These are phyloP conservation scores for Phytophthora europaea DNA, from an alignment of 352 stramenopile genomes.

Conservation along the genomic window DNA sequence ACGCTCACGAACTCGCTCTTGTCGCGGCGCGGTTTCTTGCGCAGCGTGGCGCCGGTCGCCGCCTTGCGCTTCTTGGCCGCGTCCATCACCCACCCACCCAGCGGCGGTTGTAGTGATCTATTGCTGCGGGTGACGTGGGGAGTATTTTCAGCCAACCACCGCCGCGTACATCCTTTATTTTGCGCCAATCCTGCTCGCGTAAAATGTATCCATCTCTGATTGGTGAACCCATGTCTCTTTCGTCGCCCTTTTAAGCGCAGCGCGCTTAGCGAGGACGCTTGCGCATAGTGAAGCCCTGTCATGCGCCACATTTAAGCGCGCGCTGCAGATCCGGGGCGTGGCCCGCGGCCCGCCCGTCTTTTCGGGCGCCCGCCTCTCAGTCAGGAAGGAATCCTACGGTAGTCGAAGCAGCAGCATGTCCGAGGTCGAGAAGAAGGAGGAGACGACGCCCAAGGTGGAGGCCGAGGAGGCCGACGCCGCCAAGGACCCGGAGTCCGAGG, in stretches of 20 bases:
- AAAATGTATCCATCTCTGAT: conserved; percentile 1
- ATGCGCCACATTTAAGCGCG: conserved; percentile 36
- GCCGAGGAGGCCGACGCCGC: conserved; percentile 57
- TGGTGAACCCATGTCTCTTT: not conserved
- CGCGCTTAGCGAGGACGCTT: not conserved
- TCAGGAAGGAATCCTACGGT: conserved; percentile 21
- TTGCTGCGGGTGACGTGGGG: not conserved
- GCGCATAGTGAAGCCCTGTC: not conserved
- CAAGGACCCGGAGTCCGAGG: conserved; percentile 83
- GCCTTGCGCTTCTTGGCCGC: conserved; percentile 45
- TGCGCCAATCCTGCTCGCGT: not conserved
- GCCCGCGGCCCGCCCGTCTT: conserved; percentile 36
- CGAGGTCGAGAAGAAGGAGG: conserved; percentile 77
- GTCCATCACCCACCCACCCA: conserved; percentile 23
- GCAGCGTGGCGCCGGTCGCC: not conserved
- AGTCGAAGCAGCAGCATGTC: conserved; percentile 48
- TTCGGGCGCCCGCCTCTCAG: conserved; percentile 23
- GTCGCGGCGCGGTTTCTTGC: conserved; percentile 50
- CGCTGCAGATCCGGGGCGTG: conserved; percentile 27
- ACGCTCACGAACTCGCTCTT: conserved; percentile 83
- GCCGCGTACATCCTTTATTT: not conserved
- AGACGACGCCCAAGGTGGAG: conserved; percentile 72
- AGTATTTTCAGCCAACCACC: conserved; percentile 12
- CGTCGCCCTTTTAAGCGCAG: conserved; percentile 17
- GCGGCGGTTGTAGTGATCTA: not conserved